Conservation (phyloP, 2,329 filamentous ascomycete genomes). For the Teratosphaeria epicoccoides region DNA sequence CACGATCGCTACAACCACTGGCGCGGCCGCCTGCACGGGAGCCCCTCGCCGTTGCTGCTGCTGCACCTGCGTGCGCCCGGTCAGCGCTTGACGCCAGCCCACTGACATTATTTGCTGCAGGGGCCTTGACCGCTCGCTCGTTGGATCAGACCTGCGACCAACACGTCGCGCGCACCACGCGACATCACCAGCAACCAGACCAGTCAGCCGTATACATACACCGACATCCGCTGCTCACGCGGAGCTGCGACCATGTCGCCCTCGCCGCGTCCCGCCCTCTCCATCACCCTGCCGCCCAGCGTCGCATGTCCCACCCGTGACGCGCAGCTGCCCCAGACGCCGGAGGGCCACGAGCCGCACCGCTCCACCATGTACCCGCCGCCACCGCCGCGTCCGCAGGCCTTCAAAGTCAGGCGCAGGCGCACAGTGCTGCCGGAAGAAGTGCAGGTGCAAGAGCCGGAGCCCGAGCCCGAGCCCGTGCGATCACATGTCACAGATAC, state of each 20-base stretch:
- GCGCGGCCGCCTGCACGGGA: neutral
- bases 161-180: neutral
- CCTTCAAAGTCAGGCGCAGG: constrained; percentile 39
- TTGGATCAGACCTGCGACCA: neutral
- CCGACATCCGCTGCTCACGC: neutral
- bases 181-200: neutral
- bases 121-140: neutral
- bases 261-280: constrained; percentile 35
- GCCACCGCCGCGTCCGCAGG: constrained; percentile 36
- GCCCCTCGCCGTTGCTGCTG: neutral
- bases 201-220: neutral
- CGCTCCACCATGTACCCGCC: constrained; percentile 27
- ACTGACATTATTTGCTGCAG: neutral
- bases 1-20: neutral
- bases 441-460: constrained; percentile 8
- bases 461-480: constrained; percentile 3
- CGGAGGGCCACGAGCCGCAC: constrained; percentile 22
- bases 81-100: neutral
- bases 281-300: constrained; percentile 40
- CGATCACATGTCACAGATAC: constrained; percentile 12
- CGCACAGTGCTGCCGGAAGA: constrained; percentile 24
- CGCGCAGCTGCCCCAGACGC: constrained; percentile 35
- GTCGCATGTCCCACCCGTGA: constrained; percentile 41
- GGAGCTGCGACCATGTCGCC: constrained; percentile 22
- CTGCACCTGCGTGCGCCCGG: neutral